Evolutionary conservation across 164 flowering plant genomes (phyloP).

Genomic region (Macadamia integrifolia): DNA sequence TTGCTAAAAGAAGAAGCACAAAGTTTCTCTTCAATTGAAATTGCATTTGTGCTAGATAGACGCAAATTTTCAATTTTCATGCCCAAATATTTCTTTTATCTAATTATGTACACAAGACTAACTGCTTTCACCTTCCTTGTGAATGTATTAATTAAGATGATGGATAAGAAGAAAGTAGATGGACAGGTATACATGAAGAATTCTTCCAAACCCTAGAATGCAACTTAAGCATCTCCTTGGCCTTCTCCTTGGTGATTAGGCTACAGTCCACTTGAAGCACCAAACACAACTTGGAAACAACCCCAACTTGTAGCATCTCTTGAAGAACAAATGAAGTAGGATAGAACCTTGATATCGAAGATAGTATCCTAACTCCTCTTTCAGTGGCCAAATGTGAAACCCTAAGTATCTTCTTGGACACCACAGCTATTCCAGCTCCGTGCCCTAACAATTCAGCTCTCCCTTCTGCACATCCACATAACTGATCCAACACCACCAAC

Average conservation of each 20-base stretch:
- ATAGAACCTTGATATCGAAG: slow-evolving; percentile 44
- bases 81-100: no score
- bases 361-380: slow-evolving; percentile 53
- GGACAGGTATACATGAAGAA: background rate
- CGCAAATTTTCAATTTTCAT: no score
- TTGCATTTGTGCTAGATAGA: no score
- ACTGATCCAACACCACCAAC: slow-evolving; percentile 40
- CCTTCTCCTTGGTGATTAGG: slow-evolving; percentile 30
- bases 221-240: no score
- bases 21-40: no score
- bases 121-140: no score
- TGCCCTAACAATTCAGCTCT: slow-evolving; percentile 23
- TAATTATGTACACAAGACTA: no score
- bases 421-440: no score
- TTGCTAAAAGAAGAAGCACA: no score
- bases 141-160: slow-evolving; percentile 8
- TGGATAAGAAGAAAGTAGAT: slow-evolving; percentile 56
- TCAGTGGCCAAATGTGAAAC: slow-evolving; percentile 64
- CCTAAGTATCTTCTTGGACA: slow-evolving; percentile 26
- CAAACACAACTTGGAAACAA: slow-evolving; percentile 21
- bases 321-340: slow-evolving; percentile 47
- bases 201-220: no score
- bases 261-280: slow-evolving; percentile 33
- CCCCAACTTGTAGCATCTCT: slow-evolving; percentile 87
- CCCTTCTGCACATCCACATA: slow-evolving; percentile 81